These are phyloP conservation scores for Ustilago cynodontis DNA, from an alignment of 1,284 basidiomycete species.

Conservation along the genomic window DNA sequence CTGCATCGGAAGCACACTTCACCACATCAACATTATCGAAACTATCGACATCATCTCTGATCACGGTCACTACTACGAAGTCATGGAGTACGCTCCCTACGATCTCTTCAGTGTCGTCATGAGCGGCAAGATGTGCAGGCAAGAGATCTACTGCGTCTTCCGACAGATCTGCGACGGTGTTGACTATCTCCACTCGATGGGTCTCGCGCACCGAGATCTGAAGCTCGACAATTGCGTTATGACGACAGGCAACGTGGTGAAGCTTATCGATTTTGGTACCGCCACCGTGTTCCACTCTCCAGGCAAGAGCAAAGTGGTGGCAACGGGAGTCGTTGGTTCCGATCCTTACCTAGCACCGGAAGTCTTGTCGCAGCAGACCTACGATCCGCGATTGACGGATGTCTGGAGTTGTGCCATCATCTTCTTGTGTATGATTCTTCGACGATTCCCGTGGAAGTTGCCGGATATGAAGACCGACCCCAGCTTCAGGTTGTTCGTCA, in stretches of 20 bases:
- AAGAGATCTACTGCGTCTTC: conserved; percentile 99
- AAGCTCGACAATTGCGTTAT: conserved; percentile 99
- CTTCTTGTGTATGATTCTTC: conserved; percentile 98
- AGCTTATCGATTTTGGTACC: conserved; percentile 99
- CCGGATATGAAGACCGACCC: conserved; percentile 94
- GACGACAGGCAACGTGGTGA: conserved; percentile 92
- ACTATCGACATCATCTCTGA: conserved; percentile 98
- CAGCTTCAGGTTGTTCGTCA: conserved; percentile 89
- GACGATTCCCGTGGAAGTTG: conserved; percentile 98
- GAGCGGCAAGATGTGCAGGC: conserved; percentile 97
- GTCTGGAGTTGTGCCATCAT: conserved; percentile 99
- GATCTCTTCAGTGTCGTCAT: conserved; percentile 99
- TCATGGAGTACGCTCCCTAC: conserved; percentile 98
- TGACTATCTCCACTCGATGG: conserved; percentile 96
- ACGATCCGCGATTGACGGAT: conserved; percentile 97
- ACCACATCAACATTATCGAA: conserved; percentile 94
- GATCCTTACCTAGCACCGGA: conserved; percentile 99
- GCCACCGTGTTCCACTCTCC: conserved; percentile 99
- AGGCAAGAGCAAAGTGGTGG: conserved; percentile 74
- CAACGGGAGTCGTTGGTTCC: conserved; percentile 93
- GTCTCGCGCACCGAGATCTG: conserved; percentile 96
- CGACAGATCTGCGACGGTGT: conserved; percentile 98
- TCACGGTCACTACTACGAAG: conserved; percentile 87
- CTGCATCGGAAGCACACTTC: conserved; percentile 87
- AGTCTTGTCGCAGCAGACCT: conserved; percentile 82